These are phyloP conservation scores for Starmerella floricola DNA, from an alignment of 805 yeast species.

Conservation along the genomic window DNA sequence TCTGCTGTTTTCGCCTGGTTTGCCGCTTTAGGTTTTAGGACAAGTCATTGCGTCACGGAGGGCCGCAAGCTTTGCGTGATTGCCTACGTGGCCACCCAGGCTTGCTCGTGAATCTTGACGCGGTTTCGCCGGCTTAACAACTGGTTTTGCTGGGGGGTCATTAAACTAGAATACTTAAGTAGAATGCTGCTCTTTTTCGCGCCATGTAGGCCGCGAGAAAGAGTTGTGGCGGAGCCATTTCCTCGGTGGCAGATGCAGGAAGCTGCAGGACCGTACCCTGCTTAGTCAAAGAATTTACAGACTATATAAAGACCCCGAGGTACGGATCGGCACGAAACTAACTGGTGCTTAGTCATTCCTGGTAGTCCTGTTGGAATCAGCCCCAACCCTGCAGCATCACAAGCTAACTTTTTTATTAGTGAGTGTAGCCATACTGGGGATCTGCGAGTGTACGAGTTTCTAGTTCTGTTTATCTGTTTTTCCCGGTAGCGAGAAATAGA, in stretches of 20 bases:
- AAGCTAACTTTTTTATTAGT: not conserved
- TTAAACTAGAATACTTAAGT: no score
- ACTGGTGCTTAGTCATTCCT: constrained; percentile 5
- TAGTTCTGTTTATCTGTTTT: not conserved
- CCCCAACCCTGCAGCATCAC: constrained; percentile 3
- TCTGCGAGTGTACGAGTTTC: not conserved
- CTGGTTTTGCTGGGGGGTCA: no score
- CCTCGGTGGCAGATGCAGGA: constrained; percentile 1
- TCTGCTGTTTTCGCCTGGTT: no score
- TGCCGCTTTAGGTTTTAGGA: no score
- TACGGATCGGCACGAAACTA: constrained; percentile 1
- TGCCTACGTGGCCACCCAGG: not conserved
- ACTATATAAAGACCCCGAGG: constrained; percentile 16
- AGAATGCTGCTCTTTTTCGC: no score
- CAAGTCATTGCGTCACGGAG: not conserved
- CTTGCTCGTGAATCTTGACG: no score
- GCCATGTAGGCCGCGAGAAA: not conserved
- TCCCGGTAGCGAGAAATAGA: no score
- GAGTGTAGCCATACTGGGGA: not conserved
- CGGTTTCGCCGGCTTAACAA: no score
- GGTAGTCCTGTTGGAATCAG: not conserved
- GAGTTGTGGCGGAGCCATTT: not conserved
- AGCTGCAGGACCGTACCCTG: constrained; percentile 7
- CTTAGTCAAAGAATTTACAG: constrained; percentile 8
- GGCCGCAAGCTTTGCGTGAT: not conserved